Evolutionary conservation across 331 rosid genomes (phyloP), one percentile per base, ranked within the genome.

Genomic region (Acacia pycnantha): DNA sequence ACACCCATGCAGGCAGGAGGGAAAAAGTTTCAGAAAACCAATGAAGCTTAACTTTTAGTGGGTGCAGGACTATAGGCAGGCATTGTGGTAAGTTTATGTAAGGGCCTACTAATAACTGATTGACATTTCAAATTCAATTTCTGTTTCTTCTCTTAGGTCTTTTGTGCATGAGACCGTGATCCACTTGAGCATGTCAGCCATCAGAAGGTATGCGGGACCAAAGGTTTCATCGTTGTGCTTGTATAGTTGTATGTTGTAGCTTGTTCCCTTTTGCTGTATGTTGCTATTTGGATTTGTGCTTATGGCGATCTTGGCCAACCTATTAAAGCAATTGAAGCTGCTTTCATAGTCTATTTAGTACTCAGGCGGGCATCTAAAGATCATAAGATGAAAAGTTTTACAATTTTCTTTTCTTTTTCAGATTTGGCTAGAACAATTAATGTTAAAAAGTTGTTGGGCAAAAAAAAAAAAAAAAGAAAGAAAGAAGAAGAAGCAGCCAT

Each of bases 331-430:
- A 74, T 68, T 24, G 66, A 68, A 77, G 77, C 81, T 58, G 70
- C 79, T 61, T 33, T 68, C 82, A 73, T 80, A 58, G 3, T 22
- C 29, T 76, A 50, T 43, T 22, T 27, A 76, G 43, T 53, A 70
- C 81, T 72, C 82, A 22, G 47, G 77, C 70, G 62, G 44, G 85
- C 83, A 24, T 44, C 51, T 35, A 71, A 67, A 77, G 86, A 82
- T 50, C 83, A 77, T 31, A 73, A 87, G 88, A 85, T 82, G 88
- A 80, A 80, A 73, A 35, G 44, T 72, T 61, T 5, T 40, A 29
- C 22, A 27, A 27, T 31, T 62, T 10, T 8, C 13, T 7, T 22
- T 22, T 51, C 19, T n/a, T 58, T 58, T 58, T 8, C 5, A 58
- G 65, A 58, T 58, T n/a, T 22, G 65, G 14, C 65, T 58, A 22